Conservation (phyloP, 1,284 basidiomycete species). For the Sparassis latifolia region DNA sequence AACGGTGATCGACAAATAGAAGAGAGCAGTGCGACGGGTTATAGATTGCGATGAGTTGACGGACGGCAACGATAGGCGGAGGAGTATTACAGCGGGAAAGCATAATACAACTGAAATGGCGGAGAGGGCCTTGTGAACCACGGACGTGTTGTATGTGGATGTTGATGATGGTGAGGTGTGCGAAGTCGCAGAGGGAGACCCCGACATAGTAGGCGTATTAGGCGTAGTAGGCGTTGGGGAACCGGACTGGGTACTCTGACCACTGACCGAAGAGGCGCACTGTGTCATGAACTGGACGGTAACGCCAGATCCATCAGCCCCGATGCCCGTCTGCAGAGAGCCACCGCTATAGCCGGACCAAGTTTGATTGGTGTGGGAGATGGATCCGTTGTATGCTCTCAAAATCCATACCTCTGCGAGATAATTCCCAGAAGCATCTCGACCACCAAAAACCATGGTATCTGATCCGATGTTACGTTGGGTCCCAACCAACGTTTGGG, state of each 20-base stretch:
- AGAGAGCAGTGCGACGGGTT: constrained; percentile 16
- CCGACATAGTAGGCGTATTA: constrained; percentile 8
- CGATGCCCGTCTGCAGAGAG: constrained; percentile 46
- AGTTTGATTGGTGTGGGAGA: constrained; percentile 44
- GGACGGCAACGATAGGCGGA: constrained; percentile 44
- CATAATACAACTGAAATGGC: constrained; percentile 58
- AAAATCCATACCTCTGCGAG: constrained; percentile 72
- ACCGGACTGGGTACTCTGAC: constrained; percentile 15
- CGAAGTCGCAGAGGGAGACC: constrained; percentile 12
- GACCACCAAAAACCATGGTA: constrained; percentile 74
- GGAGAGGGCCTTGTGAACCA: constrained; percentile 57
- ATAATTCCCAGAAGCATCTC: constrained; percentile 57
- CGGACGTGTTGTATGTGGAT: constrained; percentile 42
- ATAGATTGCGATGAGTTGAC: constrained; percentile 19
- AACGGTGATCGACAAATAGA: constrained; percentile 33
- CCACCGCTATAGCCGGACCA: constrained; percentile 66
- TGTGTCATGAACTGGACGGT: constrained; percentile 47
- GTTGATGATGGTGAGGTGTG: constrained; percentile 9
- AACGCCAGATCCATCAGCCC: constrained; percentile 66
- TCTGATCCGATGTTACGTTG: constrained; percentile 49
- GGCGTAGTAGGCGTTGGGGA: constrained; percentile 17
- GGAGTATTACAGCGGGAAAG: constrained; percentile 46
- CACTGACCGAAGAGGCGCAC: constrained; percentile 43
- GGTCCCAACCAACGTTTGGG: constrained; percentile 47
- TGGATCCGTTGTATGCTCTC: constrained; percentile 54